Evolutionary conservation across 768 basidiomycete genomes (phyloP), one percentile per base, ranked within the genome.

Genomic region (Tylopilus vinaceipallidus): DNA sequence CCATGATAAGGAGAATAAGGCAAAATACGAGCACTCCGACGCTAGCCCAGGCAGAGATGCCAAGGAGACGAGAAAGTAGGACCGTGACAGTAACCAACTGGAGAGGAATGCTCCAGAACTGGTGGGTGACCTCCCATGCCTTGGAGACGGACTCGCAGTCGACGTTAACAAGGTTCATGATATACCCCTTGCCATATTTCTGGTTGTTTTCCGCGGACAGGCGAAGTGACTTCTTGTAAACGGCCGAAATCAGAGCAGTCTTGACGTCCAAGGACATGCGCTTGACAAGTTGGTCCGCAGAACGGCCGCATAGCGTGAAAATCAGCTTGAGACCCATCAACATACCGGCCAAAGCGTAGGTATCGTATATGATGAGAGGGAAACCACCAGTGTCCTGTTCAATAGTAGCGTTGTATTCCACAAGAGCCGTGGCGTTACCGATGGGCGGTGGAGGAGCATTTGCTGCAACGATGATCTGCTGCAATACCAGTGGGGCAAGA

Each of bases 121-220:
- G 65, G 47, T 66, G 64, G 34, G 50, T 46, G 20, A 60, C 30
- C 30, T 66, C 65, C 51, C 61, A 64, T 30, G 62, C 65, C 33
- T 64, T 66, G 23, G 65, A 66, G 26, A 62, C 51, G 12, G 64
- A 63, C 44, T 66, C 64, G 41, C 51, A 59, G 53, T 66, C 64
- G 36, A 66, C 65, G 23, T 66, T 66, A 32, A 66, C 57, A 22
- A 66, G 59, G 49, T 67, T 66, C 59, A 62, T 54, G 51, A 64
- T 56, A 20, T 56, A 64, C 2, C 64, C 64, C 44, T 55, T 66
- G 19, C 54, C 57, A 38, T 56, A 66, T 34, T 59, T 62, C 19
- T 63, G 59, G 47, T 42, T 61, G 49, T 59, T 58, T 41, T 64
- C 55, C 9, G 60, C 54, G 37, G 62, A 63, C 32, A 66, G 53